These are phyloP conservation scores for Quercus lobata DNA, from an alignment of 331 rosid species.

Conservation along the genomic window DNA sequence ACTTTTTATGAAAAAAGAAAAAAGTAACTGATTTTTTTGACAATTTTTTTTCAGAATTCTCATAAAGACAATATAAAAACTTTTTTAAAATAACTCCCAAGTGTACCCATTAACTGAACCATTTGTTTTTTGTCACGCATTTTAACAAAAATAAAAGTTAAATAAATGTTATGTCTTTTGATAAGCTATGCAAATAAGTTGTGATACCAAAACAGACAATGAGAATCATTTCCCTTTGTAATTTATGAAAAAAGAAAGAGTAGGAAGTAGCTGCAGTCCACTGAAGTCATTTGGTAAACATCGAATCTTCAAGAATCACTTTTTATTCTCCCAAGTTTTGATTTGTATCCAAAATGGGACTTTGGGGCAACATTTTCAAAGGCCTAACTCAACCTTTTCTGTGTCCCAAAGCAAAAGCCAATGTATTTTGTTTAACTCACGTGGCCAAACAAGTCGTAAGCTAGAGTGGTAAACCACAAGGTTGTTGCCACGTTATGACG, in stretches of 20 bases:
- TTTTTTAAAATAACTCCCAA: too few relatives aligned
- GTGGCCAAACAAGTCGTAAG: background rate
- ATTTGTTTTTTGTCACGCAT: too few relatives aligned
- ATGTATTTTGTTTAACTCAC: background rate
- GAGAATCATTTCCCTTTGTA: background rate
- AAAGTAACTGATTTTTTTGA: too few relatives aligned
- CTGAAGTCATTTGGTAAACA: background rate
- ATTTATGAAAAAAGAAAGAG: background rate
- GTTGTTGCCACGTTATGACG: constrained; percentile 9
- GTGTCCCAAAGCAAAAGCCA: background rate
- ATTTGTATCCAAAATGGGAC: too few relatives aligned
- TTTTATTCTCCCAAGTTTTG: background rate
- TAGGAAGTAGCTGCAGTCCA: background rate
- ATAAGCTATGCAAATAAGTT: too few relatives aligned
- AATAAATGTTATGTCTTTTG: too few relatives aligned
- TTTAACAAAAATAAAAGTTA: too few relatives aligned
- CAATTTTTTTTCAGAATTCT: too few relatives aligned
- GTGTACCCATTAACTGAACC: too few relatives aligned
- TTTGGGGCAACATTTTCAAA: background rate
- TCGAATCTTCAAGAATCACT: background rate
- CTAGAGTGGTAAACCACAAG: background rate
- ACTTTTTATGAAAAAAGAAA: too few relatives aligned
- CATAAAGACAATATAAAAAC: too few relatives aligned
- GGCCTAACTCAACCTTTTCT: too few relatives aligned
- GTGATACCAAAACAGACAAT: background rate